These are phyloP conservation scores for Venturia asperata DNA, from an alignment of 2,329 filamentous ascomycete genomes.

Conservation along the genomic window DNA sequence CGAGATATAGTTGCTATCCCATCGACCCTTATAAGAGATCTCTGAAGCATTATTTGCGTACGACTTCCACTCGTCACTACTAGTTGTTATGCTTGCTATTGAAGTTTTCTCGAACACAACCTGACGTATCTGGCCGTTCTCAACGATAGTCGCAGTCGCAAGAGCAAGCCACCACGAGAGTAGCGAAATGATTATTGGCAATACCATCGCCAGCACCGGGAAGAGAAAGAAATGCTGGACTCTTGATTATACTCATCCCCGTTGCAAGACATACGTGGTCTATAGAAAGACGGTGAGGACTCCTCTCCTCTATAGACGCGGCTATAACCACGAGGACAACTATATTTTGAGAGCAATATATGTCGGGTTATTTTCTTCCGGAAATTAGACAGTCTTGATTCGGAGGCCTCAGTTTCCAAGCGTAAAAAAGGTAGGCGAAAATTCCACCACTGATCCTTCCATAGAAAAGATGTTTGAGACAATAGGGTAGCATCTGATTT, in stretches of 20 bases:
- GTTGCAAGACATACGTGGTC: background rate
- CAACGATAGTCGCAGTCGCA: slow-evolving; percentile 34
- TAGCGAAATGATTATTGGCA: background rate
- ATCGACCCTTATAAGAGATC: slow-evolving; percentile 55
- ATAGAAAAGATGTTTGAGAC: background rate
- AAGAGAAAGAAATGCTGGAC: slow-evolving; percentile 4
- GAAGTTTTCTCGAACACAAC: slow-evolving; percentile 36
- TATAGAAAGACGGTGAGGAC: background rate
- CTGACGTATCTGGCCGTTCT: slow-evolving; percentile 38
- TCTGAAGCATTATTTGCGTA: slow-evolving; percentile 48
- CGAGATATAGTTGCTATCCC: slow-evolving; percentile 54
- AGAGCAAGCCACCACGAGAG: slow-evolving; percentile 20
- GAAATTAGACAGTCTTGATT: background rate
- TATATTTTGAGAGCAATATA: background rate
- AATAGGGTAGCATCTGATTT: background rate
- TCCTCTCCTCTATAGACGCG: background rate
- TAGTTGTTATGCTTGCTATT: slow-evolving; percentile 25
- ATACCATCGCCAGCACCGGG: slow-evolving; percentile 6
- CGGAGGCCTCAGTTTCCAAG: background rate
- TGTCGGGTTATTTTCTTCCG: background rate
- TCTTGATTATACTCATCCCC: background rate
- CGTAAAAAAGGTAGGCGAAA: background rate
- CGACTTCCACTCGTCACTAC: slow-evolving; percentile 37
- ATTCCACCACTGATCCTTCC: background rate
- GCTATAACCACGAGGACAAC: background rate